Percentiles rank a stretch among this genome's conserved stretches.
Conservation (phyloP, 2,329 filamentous ascomycete species). For the Chrysoporthe deuterocubensis region DNA sequence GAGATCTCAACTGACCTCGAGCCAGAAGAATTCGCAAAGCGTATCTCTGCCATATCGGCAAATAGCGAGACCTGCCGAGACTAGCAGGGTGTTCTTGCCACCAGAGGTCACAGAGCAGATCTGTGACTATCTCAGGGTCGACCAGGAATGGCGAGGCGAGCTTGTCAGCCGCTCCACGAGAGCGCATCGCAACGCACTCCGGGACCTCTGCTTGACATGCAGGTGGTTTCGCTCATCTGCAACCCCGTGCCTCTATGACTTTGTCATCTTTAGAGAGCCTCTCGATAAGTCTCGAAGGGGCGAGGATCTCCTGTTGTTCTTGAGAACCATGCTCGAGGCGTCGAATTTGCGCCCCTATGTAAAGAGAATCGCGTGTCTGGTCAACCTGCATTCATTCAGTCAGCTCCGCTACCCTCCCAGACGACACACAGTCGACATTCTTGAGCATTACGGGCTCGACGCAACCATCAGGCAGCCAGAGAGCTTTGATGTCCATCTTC, state of each 20-base stretch:
- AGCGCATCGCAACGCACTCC: background rate
- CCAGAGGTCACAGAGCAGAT: constrained; percentile 1
- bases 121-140: background rate
- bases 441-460: background rate
- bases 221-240: background rate
- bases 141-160: background rate
- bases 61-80: background rate
- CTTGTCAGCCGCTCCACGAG: background rate
- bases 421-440: background rate
- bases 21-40: background rate
- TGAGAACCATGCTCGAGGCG: background rate
- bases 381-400: background rate
- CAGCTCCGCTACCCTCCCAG: background rate
- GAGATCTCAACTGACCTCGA: background rate
- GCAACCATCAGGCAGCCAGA: background rate
- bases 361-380: background rate
- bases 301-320: background rate
- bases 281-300: background rate
- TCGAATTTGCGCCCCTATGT: background rate
- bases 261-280: constrained; percentile 1
- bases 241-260: background rate
- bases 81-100: background rate
- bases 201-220: background rate
- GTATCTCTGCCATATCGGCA: background rate
- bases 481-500: background rate